Evolutionary conservation across 345 rosid genomes (phyloP).

Genomic region (Microthlaspi erraticum): DNA sequence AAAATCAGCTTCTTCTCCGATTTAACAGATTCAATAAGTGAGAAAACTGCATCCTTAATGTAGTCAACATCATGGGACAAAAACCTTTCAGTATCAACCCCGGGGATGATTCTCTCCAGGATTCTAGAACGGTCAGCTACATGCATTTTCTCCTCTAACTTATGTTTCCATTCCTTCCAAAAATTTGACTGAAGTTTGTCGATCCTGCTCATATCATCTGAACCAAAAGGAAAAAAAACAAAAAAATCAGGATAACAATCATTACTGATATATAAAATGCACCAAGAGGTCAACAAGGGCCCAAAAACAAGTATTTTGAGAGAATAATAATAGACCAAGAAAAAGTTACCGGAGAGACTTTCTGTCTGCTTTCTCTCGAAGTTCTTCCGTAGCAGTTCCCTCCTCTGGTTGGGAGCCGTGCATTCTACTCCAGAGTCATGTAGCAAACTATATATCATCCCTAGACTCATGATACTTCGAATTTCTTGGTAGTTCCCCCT

Average conservation of each 20-base stretch:
- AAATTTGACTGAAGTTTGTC: slow-evolving; percentile 84
- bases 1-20: slow-evolving; percentile 77
- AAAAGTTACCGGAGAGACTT: slow-evolving; percentile 63
- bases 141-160: slow-evolving; percentile 81
- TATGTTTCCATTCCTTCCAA: slow-evolving; percentile 96
- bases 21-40: slow-evolving; percentile 70
- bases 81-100: slow-evolving; percentile 82
- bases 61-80: slow-evolving; percentile 74
- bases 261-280: slow-evolving; percentile 21
- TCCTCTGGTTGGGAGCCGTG: slow-evolving; percentile 69
- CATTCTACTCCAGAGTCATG: slow-evolving; percentile 86
- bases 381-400: slow-evolving; percentile 68
- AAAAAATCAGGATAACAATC: slow-evolving; percentile 12
- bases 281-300: slow-evolving; percentile 18
- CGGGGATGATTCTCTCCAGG: slow-evolving; percentile 83
- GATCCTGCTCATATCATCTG: slow-evolving; percentile 82
- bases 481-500: slow-evolving; percentile 82
- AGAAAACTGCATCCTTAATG: slow-evolving; percentile 59
- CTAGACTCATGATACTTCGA: slow-evolving; percentile 89
- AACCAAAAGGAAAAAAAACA: slow-evolving; percentile 31
- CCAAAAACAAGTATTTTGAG: not conserved
- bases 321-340: not conserved
- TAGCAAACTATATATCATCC: slow-evolving; percentile 83
- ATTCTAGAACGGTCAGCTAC: slow-evolving; percentile 80
- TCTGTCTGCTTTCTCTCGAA: slow-evolving; percentile 71